Evolutionary conservation across 495 filamentous ascomycete species (phyloP), one percentile per base, ranked within the genome.

Genomic region (Podospora didyma): DNA sequence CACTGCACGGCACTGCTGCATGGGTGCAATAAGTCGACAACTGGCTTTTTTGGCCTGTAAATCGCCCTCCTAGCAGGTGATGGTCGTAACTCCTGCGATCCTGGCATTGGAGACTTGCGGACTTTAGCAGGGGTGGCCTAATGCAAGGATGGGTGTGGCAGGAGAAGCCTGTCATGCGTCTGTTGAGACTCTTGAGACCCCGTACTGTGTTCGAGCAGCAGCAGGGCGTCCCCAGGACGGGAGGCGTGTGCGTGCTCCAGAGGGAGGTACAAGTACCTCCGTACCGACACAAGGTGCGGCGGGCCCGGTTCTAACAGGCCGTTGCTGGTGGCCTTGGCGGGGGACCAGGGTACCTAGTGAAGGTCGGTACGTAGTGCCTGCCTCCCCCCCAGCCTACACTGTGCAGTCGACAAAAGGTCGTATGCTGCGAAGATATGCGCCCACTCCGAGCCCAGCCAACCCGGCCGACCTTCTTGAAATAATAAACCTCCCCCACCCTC

Each of bases 91-190:
- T 9, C 39, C 39, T 42, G 39, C 39, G 39, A 42, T 42, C 39
- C 39, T 42, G 39, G 12, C 39, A 17, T 42, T 17, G 28, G 26
- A 31, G 26, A 9, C 9, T 7, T 7, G 39, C 12, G n/a, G 39
- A 2, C 39, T 14, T 17, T 10, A 17, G 39, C 39, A 42, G 39
- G 39, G 39, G 39, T 42, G 5, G 39, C 39, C 39, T 14, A 42
- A 42, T 42, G 39, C 39, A 42, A 42, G 39, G 39, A 42, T 44
- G 37, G 41, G 46, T 22, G 51, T 47, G 39, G 46, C 42, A 26
- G 51, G 23, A 3, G 17, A 9, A 46, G 51, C 51, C 37, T 42
- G 57, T 60, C 51, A 54, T 60, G 57, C 57, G 39, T 54, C 26
- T 31, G 26, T 31, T 9, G 26, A 31, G 26, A 31, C 26, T 31